A percentile compares a stretch with the other conserved stretches of the same genome.
phyloP scores from a whole-genome alignment of 2,329 filamentous ascomycete genomes.

The Xylaria sp. region DNA sequence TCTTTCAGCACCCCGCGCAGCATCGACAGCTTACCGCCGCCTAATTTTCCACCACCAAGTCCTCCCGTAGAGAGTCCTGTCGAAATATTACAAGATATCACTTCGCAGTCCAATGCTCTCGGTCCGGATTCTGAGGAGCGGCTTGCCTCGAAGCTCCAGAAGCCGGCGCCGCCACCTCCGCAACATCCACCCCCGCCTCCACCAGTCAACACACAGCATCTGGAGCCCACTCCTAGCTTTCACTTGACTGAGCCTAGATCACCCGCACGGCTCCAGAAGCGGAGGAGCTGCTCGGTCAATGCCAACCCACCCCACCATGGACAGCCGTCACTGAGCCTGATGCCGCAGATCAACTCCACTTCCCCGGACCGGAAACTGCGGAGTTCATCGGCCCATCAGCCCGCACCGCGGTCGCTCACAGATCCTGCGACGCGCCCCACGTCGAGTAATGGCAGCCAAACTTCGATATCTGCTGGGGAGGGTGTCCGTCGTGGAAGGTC shows the following conservation, averaged over 20 bases:
- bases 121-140: conserved; percentile 7
- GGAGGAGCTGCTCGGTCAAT: conserved; percentile 29
- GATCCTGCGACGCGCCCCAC: conserved; percentile 30
- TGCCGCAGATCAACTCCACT: conserved; percentile 25
- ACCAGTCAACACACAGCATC: conserved; percentile 20
- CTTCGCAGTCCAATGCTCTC: conserved; percentile 5
- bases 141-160: conserved; percentile 22
- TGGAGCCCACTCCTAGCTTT: conserved; percentile 19
- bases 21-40: conserved; percentile 19
- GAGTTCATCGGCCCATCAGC: conserved; percentile 45
- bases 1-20: conserved; percentile 13
- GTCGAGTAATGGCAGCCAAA: conserved; percentile 40
- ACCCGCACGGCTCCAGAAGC: conserved; percentile 25
- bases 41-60: conserved; percentile 9
- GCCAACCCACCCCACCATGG: conserved; percentile 10
- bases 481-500: conserved; percentile 37
- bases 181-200: conserved; percentile 20
- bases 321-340: conserved; percentile 16
- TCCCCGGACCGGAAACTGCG: conserved; percentile 38
- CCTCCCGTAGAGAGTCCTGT: conserved; percentile 2
- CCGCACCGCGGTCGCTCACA: conserved; percentile 25
- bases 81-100: conserved; percentile 1
- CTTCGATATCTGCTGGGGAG: conserved; percentile 33
- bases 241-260: conserved; percentile 27
- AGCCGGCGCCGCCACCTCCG: conserved; percentile 20